Percentiles rank a stretch among this genome's conserved stretches.
Conservation (phyloP, 2,329 filamentous ascomycete species). For the Colletotrichum orchidophilum region DNA sequence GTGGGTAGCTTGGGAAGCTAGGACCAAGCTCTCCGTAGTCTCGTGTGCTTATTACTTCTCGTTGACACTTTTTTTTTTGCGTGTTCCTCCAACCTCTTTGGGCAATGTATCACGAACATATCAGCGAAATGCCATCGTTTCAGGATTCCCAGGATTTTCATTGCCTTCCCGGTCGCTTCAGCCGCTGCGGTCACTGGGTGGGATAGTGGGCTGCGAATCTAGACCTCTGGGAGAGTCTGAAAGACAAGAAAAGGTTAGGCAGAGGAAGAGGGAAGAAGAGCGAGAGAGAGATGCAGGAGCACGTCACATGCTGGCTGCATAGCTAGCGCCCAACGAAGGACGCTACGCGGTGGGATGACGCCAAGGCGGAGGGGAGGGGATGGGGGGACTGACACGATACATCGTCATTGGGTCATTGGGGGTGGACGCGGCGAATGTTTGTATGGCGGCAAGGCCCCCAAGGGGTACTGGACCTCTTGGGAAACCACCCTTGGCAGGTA, state of each 20-base stretch:
- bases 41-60: no score
- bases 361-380: slow-evolving; percentile 19
- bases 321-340: slow-evolving; percentile 17
- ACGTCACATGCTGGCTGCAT: slow-evolving; percentile 31
- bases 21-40: background rate
- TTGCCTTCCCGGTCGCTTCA: background rate
- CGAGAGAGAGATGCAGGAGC: slow-evolving; percentile 3
- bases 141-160: background rate
- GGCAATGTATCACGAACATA: background rate
- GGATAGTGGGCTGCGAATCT: slow-evolving; percentile 12
- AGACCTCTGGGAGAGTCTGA: background rate
- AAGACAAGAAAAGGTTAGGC: no score
- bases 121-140: slow-evolving; percentile 23
- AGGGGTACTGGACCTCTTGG: background rate
- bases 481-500: slow-evolving; percentile 19
- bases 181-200: slow-evolving; percentile 11
- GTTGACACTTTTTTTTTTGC: background rate
- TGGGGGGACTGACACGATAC: slow-evolving; percentile 12
- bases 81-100: background rate
- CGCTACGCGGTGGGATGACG: slow-evolving; percentile 28
- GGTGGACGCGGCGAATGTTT: background rate
- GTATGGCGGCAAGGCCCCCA: background rate
- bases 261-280: background rate
- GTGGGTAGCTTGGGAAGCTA: slow-evolving; percentile 14
- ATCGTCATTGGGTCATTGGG: slow-evolving; percentile 11